Conservation (phyloP, 1,139 yeast genomes). For the Pichia sp. region DNA sequence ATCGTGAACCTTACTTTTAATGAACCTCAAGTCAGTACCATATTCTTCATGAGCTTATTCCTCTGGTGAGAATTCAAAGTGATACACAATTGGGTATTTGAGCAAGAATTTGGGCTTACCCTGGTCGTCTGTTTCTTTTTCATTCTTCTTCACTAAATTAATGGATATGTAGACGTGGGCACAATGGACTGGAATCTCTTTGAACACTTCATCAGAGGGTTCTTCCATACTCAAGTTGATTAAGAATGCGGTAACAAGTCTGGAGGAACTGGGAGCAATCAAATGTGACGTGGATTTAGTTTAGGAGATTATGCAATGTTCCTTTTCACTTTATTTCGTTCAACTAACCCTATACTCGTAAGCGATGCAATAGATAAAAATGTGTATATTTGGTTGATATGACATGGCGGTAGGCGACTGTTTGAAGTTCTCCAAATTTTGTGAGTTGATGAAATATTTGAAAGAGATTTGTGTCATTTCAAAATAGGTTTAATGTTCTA, state of each 20-base stretch:
- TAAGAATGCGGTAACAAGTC: slow-evolving; percentile 36
- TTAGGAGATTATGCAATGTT: too few relatives aligned
- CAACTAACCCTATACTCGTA: too few relatives aligned
- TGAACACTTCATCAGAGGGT: slow-evolving; percentile 60
- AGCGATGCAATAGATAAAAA: too few relatives aligned
- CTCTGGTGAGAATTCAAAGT: slow-evolving; percentile 75
- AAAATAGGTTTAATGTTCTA: too few relatives aligned
- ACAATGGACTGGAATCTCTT: slow-evolving; percentile 69
- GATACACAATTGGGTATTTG: slow-evolving; percentile 44
- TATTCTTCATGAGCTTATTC: slow-evolving; percentile 67
- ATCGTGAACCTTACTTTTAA: slow-evolving; percentile 45
- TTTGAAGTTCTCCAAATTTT: too few relatives aligned
- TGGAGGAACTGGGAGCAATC: slow-evolving; percentile 19
- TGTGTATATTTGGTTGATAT: too few relatives aligned
- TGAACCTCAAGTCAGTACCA: slow-evolving; percentile 61
- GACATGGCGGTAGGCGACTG: too few relatives aligned
- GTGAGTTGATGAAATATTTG: too few relatives aligned
- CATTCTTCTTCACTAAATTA: slow-evolving; percentile 29
- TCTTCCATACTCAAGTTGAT: slow-evolving; percentile 35
- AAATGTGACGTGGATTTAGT: slow-evolving; percentile 20
- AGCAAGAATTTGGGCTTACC: slow-evolving; percentile 22
- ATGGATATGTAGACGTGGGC: slow-evolving; percentile 61
- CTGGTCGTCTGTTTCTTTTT: slow-evolving; percentile 7
- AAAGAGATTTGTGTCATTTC: too few relatives aligned
- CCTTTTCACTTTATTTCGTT: too few relatives aligned